phyloP scores from a whole-genome alignment of 202 grass and related monocot genomes.

The Carex sylvatica region DNA sequence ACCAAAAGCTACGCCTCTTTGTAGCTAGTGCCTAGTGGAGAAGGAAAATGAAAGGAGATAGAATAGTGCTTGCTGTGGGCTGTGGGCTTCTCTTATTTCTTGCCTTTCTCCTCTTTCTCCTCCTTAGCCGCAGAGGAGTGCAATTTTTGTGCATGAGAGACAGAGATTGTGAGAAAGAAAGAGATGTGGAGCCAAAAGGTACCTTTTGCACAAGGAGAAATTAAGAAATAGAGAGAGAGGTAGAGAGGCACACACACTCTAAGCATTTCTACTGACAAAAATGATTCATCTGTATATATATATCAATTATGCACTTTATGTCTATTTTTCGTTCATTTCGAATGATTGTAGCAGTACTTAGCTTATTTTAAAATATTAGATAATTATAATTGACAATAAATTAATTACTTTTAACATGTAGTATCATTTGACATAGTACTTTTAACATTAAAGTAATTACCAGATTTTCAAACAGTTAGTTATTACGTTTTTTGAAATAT shows the following conservation, averaged over 20 bases:
- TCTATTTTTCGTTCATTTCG: too few relatives aligned
- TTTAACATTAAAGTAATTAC: too few relatives aligned
- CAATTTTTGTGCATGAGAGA: constrained; percentile 26
- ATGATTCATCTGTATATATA: background rate
- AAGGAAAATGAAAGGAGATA: constrained; percentile 27
- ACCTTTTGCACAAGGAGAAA: constrained; percentile 7
- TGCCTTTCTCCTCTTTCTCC: background rate
- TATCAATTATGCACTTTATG: too few relatives aligned
- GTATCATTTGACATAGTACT: too few relatives aligned
- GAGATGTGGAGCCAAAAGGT: background rate
- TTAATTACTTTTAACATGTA: too few relatives aligned
- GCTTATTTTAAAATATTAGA: too few relatives aligned
- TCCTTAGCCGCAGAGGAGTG: background rate
- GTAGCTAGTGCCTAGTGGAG: background rate
- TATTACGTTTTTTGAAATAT: too few relatives aligned
- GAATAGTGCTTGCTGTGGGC: background rate
- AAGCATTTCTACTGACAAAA: background rate
- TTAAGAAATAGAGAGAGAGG: background rate
- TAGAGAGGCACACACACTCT: background rate
- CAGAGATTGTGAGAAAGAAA: constrained; percentile 14
- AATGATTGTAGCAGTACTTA: too few relatives aligned
- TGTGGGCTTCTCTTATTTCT: constrained; percentile 5
- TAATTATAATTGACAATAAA: too few relatives aligned
- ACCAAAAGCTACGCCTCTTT: constrained; percentile 25
- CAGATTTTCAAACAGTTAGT: too few relatives aligned